Base-by-base conservation (phyloP, 805 yeast species). In the Candida khao-thaluensis region DNA sequence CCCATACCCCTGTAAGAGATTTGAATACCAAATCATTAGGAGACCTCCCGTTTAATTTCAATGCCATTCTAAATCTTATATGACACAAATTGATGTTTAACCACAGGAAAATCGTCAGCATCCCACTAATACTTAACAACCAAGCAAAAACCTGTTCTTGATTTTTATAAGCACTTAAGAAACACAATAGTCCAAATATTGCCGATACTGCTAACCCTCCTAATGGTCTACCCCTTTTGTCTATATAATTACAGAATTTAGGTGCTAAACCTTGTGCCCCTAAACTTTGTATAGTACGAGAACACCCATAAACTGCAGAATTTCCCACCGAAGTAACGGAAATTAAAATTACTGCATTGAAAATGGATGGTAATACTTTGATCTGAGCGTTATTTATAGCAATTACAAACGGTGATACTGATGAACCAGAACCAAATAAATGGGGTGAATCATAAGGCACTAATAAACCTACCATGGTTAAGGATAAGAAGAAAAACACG, bases 241-340 rank as follows among this genome's bases (percentile, higher is more conserved):
- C 74, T 38, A 68, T 64, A 54, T 64, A 67, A 40, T 54, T 62
- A 42, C 66, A 63, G 28, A 54, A 43, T 18, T 48, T 45, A n/a
- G 90, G 90, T 35, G 80, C 84, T 52, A 77, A 74, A 7, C 86
- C 85, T 60, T 81, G 85, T 42, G 78, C 80, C 12, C 88, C 82
- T 51, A 84, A 64, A 16, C 86, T 75, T 38, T 78, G 79, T 38
- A 84, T 54, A 7, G 87, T 71, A 70, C 91, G 75, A 35, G 89
- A 81, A 44, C 81, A 75, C n/a, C 82, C 85, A 56, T 73, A 84
- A 29, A 82, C 77, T 2, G 89, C 77, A 17, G 88, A 78, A 66
- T 83, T 84, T 49, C 88, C 89, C 38, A 83, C 90, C 6, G 89
- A 82, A 40, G 82, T 60, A 18, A 84, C 87, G 3, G 90, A 81